Base-by-base conservation (phyloP, 108 stramenopile species). In the Bacterosira constricta region DNA sequence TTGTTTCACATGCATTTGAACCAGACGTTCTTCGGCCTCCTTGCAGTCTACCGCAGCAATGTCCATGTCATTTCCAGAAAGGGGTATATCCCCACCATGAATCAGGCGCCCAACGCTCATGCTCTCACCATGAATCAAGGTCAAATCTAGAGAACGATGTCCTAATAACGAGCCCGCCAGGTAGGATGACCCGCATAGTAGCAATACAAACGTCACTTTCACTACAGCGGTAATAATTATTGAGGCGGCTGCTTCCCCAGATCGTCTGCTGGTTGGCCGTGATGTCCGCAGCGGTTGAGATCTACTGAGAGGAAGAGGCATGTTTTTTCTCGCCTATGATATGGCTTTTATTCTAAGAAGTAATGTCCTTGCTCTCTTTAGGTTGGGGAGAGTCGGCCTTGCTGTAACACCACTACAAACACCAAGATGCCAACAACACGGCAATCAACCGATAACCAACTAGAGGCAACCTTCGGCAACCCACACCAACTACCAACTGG, bases 121-220 rank as follows among this genome's bases (percentile, higher is more conserved):
- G 0, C 42, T 46, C 3, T 54, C 53, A 12, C 53, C 53, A n/a
- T 54, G 29, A 11, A 31, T 27, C 26, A 2, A 27, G 13, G 29
- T 31, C 12, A 10, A 25, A 29, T 77, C 76, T 44, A 66, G 31
- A 34, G 77, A 70, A 32, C 65, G 63, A 26, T 69, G 69, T 9
- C 77, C 77, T 34, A 54, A 51, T 29, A 78, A 52, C 17, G 69
- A 78, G 26, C 77, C 77, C 8, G 77, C 77, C 12, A 78, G 69
- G 39, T 78, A 78, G 17, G 69, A 78, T 12, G 77, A 78, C 39
- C 63, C 69, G 50, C 77, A 78, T 13, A 78, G 26, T 4, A 78
- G 50, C 13, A 46, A 38, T 12, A 78, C 56, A 52, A 78, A 78
- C 49, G 69, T 58, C 45, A 50, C 23, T 42, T 70, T 63, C 45